Conservation (phyloP, 257 asterid species). For the Gentiana macrophylla region DNA sequence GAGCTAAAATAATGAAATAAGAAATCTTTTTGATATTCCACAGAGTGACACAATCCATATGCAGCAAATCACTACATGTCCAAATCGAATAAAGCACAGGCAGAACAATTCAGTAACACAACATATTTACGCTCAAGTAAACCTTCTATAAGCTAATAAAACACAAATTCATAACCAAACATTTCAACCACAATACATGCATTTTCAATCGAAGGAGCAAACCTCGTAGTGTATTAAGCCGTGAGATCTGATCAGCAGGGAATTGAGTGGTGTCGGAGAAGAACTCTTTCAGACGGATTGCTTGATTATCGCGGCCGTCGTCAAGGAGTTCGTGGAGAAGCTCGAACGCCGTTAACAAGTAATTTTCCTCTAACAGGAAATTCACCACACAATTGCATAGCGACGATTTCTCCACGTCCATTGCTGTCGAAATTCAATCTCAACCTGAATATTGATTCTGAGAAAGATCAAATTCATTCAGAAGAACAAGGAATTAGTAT, state of each 20-base stretch:
- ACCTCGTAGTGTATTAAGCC: slow-evolving; percentile 78
- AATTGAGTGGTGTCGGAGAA: slow-evolving; percentile 73
- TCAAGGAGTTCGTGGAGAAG: slow-evolving; percentile 95
- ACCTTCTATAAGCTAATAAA: too few relatives aligned
- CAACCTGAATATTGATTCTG: too few relatives aligned
- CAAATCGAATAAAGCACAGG: too few relatives aligned
- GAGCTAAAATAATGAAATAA: too few relatives aligned
- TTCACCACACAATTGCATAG: slow-evolving; percentile 94
- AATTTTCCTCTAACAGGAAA: slow-evolving; percentile 84
- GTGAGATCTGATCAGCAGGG: slow-evolving; percentile 92
- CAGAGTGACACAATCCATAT: too few relatives aligned
- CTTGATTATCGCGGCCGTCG: slow-evolving; percentile 85
- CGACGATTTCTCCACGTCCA: slow-evolving; percentile 98
- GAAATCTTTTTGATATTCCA: too few relatives aligned
- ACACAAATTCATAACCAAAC: slow-evolving; percentile 2
- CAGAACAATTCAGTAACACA: too few relatives aligned
- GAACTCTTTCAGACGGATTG: slow-evolving; percentile 81
- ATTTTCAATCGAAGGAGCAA: slow-evolving; percentile 3
- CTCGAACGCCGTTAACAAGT: slow-evolving; percentile 85
- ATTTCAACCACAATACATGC: not conserved
- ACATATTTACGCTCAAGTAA: too few relatives aligned
- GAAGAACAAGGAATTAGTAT: too few relatives aligned
- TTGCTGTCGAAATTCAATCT: slow-evolving; percentile 10
- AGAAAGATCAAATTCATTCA: too few relatives aligned
- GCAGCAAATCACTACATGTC: too few relatives aligned